A percentile compares a stretch with the other conserved stretches of the same genome.
phyloP scores from a whole-genome alignment of 2,329 filamentous ascomycete species.

The Fusarium euwallaceae region DNA sequence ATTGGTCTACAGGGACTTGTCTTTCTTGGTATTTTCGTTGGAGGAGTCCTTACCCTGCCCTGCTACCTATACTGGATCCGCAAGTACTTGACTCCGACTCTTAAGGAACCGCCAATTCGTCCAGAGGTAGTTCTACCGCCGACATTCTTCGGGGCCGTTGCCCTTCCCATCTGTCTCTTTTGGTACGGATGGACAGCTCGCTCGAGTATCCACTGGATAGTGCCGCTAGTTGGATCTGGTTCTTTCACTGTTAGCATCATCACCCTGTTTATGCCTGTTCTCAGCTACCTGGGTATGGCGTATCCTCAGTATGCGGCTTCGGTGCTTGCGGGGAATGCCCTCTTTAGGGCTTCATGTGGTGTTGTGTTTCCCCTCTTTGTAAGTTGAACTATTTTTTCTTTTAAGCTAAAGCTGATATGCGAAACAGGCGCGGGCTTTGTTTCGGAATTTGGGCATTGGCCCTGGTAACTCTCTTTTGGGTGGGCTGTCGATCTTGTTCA shows the following conservation, averaged over 20 bases:
- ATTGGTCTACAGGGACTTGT: slow-evolving; percentile 68
- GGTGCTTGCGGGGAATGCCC: slow-evolving; percentile 11
- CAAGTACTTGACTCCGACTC: slow-evolving; percentile 15
- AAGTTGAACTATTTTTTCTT: not conserved
- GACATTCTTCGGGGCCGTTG: slow-evolving; percentile 71
- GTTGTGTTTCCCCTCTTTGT: slow-evolving; percentile 2
- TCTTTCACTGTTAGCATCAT: slow-evolving; percentile 11
- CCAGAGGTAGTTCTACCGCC: slow-evolving; percentile 47
- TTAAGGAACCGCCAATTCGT: slow-evolving; percentile 1
- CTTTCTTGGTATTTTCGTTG: slow-evolving; percentile 31
- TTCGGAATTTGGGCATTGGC: not conserved
- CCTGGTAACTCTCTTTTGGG: slow-evolving; percentile 13
- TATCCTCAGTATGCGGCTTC: slow-evolving; percentile 18
- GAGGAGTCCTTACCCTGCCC: slow-evolving; percentile 8
- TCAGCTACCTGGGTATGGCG: slow-evolving; percentile 25
- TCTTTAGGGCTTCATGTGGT: slow-evolving; percentile 16
- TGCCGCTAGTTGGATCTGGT: not conserved
- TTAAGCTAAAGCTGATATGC: not conserved
- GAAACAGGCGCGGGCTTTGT: slow-evolving; percentile 2
- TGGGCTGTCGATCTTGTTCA: not conserved
- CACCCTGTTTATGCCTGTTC: slow-evolving; percentile 12
- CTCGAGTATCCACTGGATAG: slow-evolving; percentile 18
- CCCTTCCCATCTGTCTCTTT: slow-evolving; percentile 61
- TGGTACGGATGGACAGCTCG: slow-evolving; percentile 27
- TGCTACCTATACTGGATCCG: slow-evolving; percentile 23